Evolutionary conservation across 805 yeast genomes (phyloP), one percentile per base, ranked within the genome.

Genomic region (Saccharomycopsis sp.): DNA sequence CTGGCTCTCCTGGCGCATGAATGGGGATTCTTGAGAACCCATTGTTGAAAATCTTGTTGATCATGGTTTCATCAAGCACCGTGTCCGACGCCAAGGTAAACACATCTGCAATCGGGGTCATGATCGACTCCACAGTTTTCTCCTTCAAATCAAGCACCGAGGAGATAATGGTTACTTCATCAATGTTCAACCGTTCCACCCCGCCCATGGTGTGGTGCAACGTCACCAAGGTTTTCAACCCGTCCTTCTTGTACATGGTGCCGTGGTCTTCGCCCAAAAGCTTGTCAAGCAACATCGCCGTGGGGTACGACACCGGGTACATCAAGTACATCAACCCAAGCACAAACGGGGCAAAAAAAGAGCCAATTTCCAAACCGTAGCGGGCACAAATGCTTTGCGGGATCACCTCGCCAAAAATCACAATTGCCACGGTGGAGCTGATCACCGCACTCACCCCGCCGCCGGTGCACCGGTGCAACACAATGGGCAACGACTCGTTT

Each of bases 391-490:
- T 68, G 16, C 92, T 79, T 62, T 89, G 98, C 2, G 98, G 98
- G 47, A 89, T 89, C 52, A 89, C 83, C 57, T 89, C 98, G 46
- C 98, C 98, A 61, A 89, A 89, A 9, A 89, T 72, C 38, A 89
- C 96, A 56, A 89, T 89, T 19, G 88, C 74, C 2, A 82, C 88
- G 0, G 98, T 88, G n/a, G 96, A 80, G 9, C 87, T 72, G 10
- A 87, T 84, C 27, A 89, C 95, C 0, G 98, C 98, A 10, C 92
- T 88, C 82, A 95, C 81, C 1, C 98, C 98, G 32, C 97, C 97
- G 36, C 97, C 97, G 10, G 92, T 71, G 52, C 89, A 81, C 41
- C 94, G 71, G 58, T 89, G 97, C 45, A 92, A 69, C 17, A 89
- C 94, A 51, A 89, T 89, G 1, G 98, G 98, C 46, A 89, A 68